These are phyloP conservation scores for Globisporangium spinosum DNA, from an alignment of 352 stramenopile species.

Conservation along the genomic window DNA sequence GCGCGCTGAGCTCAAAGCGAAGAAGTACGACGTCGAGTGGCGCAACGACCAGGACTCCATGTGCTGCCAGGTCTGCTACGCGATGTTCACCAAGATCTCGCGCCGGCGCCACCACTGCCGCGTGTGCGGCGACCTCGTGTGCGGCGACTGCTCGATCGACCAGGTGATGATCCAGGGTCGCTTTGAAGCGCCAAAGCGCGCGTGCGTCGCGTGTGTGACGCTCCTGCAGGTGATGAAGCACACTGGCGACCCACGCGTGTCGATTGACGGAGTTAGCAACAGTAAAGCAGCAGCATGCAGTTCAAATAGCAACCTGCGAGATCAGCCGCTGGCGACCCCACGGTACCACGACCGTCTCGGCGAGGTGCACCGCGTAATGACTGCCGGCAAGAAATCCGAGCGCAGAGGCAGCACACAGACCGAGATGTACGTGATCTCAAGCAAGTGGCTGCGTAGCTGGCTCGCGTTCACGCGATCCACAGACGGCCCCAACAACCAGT, in stretches of 20 bases:
- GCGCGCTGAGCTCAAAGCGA: conserved; percentile 25
- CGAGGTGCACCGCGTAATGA: conserved; percentile 70
- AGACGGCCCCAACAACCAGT: conserved; percentile 10
- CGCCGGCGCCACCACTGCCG: conserved; percentile 77
- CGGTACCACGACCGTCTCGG: conserved; percentile 53
- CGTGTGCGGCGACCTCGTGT: conserved; percentile 76
- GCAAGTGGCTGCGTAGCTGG: conserved; percentile 55
- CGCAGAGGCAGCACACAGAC: conserved; percentile 41
- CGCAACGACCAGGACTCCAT: conserved; percentile 47
- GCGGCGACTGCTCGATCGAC: conserved; percentile 64
- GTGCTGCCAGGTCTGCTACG: conserved; percentile 68
- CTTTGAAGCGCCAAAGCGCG: conserved; percentile 51
- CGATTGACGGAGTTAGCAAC: conserved; percentile 32
- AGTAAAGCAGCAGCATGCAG: conserved; percentile 12
- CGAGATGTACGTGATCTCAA: conserved; percentile 60
- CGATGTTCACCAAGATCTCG: conserved; percentile 69
- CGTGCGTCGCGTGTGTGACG: conserved; percentile 56
- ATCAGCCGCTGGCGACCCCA: conserved; percentile 24
- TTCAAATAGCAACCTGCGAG: conserved; percentile 1
- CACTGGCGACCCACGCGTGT: conserved; percentile 39
- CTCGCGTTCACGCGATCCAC: conserved; percentile 49
- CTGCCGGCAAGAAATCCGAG: conserved; percentile 53
- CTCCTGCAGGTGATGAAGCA: conserved; percentile 56
- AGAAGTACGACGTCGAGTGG: conserved; percentile 77
- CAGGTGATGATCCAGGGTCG: conserved; percentile 47